Evolutionary conservation across 2,329 filamentous ascomycete genomes (phyloP).

Genomic region (Paraconiothyrium sp.): DNA sequence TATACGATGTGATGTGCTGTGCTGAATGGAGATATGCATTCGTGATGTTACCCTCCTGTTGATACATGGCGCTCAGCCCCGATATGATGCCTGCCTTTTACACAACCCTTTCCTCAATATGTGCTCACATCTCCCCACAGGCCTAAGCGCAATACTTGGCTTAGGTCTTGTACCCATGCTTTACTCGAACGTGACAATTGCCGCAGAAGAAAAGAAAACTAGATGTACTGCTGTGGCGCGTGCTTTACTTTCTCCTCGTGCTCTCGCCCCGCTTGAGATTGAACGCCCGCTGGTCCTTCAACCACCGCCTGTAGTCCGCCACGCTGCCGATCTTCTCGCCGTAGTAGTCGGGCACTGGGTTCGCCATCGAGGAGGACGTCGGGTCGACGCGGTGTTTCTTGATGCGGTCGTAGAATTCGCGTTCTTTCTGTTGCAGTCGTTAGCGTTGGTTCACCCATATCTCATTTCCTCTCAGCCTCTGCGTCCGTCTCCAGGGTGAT

Average conservation of each 20-base stretch:
- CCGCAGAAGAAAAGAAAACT: constrained; percentile 13
- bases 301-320: constrained; percentile 88
- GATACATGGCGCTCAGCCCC: constrained; percentile 8
- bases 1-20: background rate
- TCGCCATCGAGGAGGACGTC: constrained; percentile 84
- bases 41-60: constrained; percentile 11
- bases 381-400: constrained; percentile 94
- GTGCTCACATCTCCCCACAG: background rate
- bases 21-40: constrained; percentile 21
- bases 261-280: constrained; percentile 76
- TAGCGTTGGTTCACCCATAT: constrained; percentile 5
- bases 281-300: constrained; percentile 97
- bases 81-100: background rate
- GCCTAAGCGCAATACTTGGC: background rate
- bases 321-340: constrained; percentile 98
- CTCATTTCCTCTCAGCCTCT: background rate
- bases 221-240: background rate
- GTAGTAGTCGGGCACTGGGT: constrained; percentile 97
- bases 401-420: constrained; percentile 89
- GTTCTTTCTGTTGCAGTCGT: constrained; percentile 75
- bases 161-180: background rate
- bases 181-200: background rate
- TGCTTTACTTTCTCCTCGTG: constrained; percentile 32
- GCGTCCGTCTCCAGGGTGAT: background rate
- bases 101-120: background rate